Evolutionary conservation across 768 basidiomycete species (phyloP), one percentile per base, ranked within the genome.

Genomic region (Lyophyllum shimeji): DNA sequence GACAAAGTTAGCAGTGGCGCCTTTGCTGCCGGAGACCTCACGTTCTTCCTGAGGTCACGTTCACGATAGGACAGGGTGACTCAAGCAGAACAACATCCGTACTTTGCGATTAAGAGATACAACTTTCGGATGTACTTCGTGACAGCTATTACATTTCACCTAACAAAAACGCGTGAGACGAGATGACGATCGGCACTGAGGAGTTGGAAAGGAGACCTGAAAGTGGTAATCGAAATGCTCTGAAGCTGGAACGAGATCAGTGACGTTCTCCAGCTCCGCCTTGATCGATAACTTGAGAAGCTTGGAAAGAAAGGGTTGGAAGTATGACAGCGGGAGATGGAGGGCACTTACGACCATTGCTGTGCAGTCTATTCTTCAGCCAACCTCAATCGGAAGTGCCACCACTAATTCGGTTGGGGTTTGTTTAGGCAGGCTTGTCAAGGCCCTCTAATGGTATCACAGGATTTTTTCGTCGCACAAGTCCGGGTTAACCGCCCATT

Each of bases 211-310:
- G 27, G 57, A n/a, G 48, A 89, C 90, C 76, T 87, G 69, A 75
- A 94, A 93, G 76, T 88, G 87, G 68, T 82, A 94, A 55, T 92
- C 87, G 61, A 89, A 94, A 60, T 85, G 80, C 27, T 84, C 77
- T 3, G 76, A 69, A n/a, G 80, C 78, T 27, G 91, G 91, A 48
- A 73, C 71, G 25, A 94, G 73, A 62, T 83, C 75, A 8, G 89
- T 88, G 57, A 93, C 84, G 60, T 89, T 87, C 67, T 93, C 89
- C 43, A 94, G 78, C 2, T 89, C 87, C 11, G 91, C 92, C 71
- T 85, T 85, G 68, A 90, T 88, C 45, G 84, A 86, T 27, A 90
- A 74, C 57, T 76, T 74, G 13, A 90, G 76, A 54, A 74, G 79
- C 87, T 87, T 23, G n/a, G 46, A 8, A 44, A 37, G 17, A 21